Percentiles rank a stretch among this genome's conserved stretches.
phyloP scores from a whole-genome alignment of 352 stramenopile genomes.

The Pythium monospermum region DNA sequence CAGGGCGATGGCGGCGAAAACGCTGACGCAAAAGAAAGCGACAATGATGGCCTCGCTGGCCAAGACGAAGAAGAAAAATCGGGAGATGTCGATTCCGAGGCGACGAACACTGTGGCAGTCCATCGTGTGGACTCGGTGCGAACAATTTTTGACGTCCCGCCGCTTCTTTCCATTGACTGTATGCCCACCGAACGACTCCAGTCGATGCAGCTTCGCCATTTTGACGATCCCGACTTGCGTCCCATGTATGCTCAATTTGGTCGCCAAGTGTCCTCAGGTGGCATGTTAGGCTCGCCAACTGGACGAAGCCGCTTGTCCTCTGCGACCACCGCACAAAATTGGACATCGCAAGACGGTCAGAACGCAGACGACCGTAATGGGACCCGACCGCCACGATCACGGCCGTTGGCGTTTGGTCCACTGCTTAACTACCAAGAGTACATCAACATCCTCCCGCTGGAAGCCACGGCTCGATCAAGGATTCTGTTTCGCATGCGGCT shows the following conservation, averaged over 20 bases:
- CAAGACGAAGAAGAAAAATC: too few species aligned
- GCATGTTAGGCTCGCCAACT: slow-evolving; percentile 40
- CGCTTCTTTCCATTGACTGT: slow-evolving; percentile 23
- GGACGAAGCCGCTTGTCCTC: slow-evolving; percentile 65
- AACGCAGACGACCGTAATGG: slow-evolving; percentile 24
- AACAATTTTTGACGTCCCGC: slow-evolving; percentile 21
- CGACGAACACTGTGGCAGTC: slow-evolving; percentile 9
- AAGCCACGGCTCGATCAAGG: slow-evolving; percentile 33
- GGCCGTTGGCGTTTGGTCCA: slow-evolving; percentile 42
- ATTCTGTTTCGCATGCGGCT: slow-evolving; percentile 63
- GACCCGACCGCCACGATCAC: slow-evolving; percentile 37
- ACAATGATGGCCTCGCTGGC: slow-evolving; percentile 14
- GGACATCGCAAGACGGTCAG: slow-evolving; percentile 23
- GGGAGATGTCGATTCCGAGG: not conserved
- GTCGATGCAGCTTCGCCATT: slow-evolving; percentile 60
- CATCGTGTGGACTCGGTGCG: slow-evolving; percentile 10
- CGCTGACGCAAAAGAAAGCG: slow-evolving; percentile 21
- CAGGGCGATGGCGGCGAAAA: not conserved
- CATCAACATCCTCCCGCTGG: slow-evolving; percentile 45
- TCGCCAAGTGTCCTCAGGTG: slow-evolving; percentile 14
- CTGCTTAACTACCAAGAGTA: slow-evolving; percentile 76
- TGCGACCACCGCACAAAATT: slow-evolving; percentile 45
- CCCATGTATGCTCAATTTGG: slow-evolving; percentile 71
- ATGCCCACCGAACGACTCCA: slow-evolving; percentile 49
- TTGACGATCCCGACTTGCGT: slow-evolving; percentile 55